Evolutionary conservation across 345 rosid genomes (phyloP).

Genomic region (Murraya paniculata): DNA sequence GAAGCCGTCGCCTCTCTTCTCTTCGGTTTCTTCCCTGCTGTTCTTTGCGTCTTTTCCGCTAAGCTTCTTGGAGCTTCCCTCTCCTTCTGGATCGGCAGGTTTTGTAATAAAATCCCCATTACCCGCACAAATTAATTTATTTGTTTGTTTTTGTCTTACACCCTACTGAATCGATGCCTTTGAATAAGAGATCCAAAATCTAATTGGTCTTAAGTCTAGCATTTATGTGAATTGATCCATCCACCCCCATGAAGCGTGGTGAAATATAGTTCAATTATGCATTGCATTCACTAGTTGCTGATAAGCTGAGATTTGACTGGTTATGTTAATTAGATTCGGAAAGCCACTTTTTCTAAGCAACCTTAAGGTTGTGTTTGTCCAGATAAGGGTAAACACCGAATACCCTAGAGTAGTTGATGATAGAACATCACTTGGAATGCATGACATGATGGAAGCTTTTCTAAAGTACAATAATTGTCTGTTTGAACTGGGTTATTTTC

Average conservation of each 20-base stretch:
- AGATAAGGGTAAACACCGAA: neutral
- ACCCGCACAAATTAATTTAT: neutral
- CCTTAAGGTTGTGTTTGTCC: neutral
- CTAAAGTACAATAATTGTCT: neutral
- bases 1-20: conserved; percentile 86
- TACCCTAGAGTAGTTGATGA: neutral
- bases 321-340: neutral
- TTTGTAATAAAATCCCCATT: no score
- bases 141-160: neutral
- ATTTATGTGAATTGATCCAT: no score
- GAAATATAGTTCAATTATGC: no score
- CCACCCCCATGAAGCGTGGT: no score
- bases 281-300: neutral
- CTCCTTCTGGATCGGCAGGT: conserved; percentile 96
- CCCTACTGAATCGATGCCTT: no score
- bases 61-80: conserved; percentile 86
- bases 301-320: neutral
- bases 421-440: neutral
- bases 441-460: neutral
- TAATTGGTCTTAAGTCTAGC: no score
- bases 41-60: conserved; percentile 71
- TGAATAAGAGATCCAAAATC: no score
- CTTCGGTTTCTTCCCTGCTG: conserved; percentile 84
- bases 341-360: neutral
- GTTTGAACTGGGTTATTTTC: neutral